A percentile compares a stretch with the other conserved stretches of the same genome.
Conservation (phyloP, 257 asterid genomes). For the Schizonepeta tenuifolia region DNA sequence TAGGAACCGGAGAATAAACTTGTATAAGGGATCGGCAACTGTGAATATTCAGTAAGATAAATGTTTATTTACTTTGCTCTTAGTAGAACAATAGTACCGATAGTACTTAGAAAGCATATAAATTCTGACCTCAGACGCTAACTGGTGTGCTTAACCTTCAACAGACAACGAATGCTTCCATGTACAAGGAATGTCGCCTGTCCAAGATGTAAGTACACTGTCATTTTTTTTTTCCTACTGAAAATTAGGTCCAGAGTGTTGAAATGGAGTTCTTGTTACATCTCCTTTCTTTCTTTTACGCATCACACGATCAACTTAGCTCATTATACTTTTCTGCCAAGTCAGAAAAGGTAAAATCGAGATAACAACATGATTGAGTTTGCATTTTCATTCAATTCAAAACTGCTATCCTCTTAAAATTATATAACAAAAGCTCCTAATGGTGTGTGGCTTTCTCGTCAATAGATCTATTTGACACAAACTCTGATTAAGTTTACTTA, state of each 20-base stretch:
- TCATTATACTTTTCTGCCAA: too few relatives aligned
- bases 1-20: constrained; percentile 66
- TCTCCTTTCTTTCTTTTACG: neutral
- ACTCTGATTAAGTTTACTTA: neutral
- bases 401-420: too few relatives aligned
- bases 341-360: neutral
- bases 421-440: neutral
- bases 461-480: neutral
- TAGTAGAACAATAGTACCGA: neutral
- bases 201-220: constrained; percentile 48
- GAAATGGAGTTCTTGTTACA: neutral
- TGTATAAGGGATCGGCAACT: constrained; percentile 67
- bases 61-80: constrained; percentile 20
- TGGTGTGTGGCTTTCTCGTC: neutral
- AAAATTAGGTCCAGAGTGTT: neutral
- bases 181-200: constrained; percentile 48
- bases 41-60: constrained; percentile 56
- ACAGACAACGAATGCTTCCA: constrained; percentile 54
- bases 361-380: too few relatives aligned
- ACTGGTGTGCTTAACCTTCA: constrained; percentile 34
- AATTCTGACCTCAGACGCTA: constrained; percentile 26
- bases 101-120: constrained; percentile 9
- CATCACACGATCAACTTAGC: too few relatives aligned
- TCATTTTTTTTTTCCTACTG: neutral
- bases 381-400: too few relatives aligned